These are phyloP conservation scores for Fusarium decemcellulare DNA, from an alignment of 2,329 filamentous ascomycete species.

Conservation along the genomic window DNA sequence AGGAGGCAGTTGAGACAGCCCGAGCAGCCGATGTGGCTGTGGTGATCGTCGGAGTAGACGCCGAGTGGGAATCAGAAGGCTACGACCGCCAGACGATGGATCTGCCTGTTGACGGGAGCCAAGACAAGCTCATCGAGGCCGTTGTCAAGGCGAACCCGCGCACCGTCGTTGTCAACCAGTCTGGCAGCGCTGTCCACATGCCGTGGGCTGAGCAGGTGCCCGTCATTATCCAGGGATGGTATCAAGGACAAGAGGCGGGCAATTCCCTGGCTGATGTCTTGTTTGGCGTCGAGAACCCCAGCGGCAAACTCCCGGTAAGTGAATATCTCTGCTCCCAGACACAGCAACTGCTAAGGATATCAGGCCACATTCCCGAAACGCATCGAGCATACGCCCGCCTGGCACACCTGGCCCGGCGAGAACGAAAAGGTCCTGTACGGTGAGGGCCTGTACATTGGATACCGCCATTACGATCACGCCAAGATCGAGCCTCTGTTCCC, in stretches of 20 bases:
- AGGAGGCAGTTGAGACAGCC: slow-evolving; percentile 75
- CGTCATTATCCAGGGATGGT: slow-evolving; percentile 71
- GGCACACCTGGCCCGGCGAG: slow-evolving; percentile 81
- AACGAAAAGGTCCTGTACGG: slow-evolving; percentile 78
- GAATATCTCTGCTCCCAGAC: not conserved
- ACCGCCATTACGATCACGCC: slow-evolving; percentile 78
- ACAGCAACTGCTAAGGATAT: not conserved
- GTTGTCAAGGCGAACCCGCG: slow-evolving; percentile 74
- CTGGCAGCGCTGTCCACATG: slow-evolving; percentile 63
- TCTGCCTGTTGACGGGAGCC: slow-evolving; percentile 69
- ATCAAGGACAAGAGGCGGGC: slow-evolving; percentile 77
- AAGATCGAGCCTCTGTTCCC: slow-evolving; percentile 74
- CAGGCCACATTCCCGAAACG: slow-evolving; percentile 75
- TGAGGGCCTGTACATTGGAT: slow-evolving; percentile 81
- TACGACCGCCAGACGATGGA: slow-evolving; percentile 82
- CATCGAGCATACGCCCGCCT: slow-evolving; percentile 77
- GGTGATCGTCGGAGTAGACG: slow-evolving; percentile 78
- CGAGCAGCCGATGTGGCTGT: slow-evolving; percentile 76
- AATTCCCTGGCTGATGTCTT: slow-evolving; percentile 76
- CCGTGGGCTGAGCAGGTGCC: slow-evolving; percentile 77
- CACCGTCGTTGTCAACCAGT: slow-evolving; percentile 76
- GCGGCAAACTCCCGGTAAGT: slow-evolving; percentile 75
- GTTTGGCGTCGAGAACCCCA: slow-evolving; percentile 77
- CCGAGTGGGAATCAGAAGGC: slow-evolving; percentile 83
- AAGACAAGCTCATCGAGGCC: slow-evolving; percentile 73